These are phyloP conservation scores for Kwoniella europaea DNA, from an alignment of 768 basidiomycete genomes.

Conservation along the genomic window DNA sequence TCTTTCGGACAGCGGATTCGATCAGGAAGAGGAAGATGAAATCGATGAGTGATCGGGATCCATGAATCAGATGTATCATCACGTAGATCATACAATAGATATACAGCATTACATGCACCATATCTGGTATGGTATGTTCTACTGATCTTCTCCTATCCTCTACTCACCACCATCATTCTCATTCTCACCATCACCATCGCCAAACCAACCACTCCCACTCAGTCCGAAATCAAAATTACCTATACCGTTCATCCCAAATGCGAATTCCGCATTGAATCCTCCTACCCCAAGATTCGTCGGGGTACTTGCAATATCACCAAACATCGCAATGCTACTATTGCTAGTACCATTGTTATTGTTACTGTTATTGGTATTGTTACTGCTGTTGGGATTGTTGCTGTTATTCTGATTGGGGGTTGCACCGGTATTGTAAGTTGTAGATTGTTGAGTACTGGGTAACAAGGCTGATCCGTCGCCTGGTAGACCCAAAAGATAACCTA, in stretches of 20 bases:
- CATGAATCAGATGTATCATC: too few relatives aligned
- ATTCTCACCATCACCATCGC: conserved; percentile 1
- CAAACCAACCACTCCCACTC: neutral
- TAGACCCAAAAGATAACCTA: conserved; percentile 39
- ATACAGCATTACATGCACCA: neutral
- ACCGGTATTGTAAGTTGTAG: neutral
- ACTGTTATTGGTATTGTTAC: neutral
- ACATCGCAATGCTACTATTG: neutral
- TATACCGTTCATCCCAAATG: conserved; percentile 22
- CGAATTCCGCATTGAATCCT: conserved; percentile 20
- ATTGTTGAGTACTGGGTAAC: neutral
- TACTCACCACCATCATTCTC: neutral
- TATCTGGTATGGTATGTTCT: neutral
- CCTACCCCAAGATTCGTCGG: neutral
- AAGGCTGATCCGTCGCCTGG: conserved; percentile 34
- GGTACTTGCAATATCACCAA: neutral
- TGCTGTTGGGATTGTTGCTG: neutral
- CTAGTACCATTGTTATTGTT: neutral
- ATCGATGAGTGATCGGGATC: neutral
- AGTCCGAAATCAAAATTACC: conserved; percentile 2
- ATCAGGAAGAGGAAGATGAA: neutral
- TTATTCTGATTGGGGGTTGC: neutral
- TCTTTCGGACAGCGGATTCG: too few relatives aligned
- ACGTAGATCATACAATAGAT: too few relatives aligned
- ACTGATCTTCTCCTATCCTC: neutral